Base-by-base conservation (phyloP, 495 filamentous ascomycete species). In the Evernia prunastri region DNA sequence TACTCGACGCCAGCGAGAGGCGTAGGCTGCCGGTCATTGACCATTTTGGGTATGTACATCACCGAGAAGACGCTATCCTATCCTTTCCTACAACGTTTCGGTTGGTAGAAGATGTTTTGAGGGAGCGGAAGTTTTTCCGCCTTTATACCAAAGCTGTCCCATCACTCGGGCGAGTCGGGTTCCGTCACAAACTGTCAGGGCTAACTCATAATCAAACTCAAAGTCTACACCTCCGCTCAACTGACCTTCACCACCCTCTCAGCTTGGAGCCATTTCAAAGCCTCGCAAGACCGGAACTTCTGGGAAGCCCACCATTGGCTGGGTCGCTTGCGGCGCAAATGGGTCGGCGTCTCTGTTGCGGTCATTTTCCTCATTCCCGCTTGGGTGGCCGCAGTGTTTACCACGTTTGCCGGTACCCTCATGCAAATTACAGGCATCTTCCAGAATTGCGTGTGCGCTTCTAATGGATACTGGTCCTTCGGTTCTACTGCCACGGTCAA, bases 1-100 rank as follows among this genome's bases (percentile, higher is more conserved):
- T 79, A 73, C 37, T 67, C 68, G 39, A 81, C 77, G 36, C 78
- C 75, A 23, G 67, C 72, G 25, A 59, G 70, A n/a, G 80, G 78
- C 12, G 61, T 79, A 1, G 72, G 73, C 4, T 82, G 80, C 37
- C 70, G 79, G 9, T 72, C 68, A 17, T 56, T 81, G 20, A 79
- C 73, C 10, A 75, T 78, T 39, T 58, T 78, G 1, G 29, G 51
- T 54, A 54, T 35, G 47, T 51, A 51, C 3, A 51, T 17, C 25
- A 4, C 47, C 8, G 25, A 51, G 47, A 27, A 29, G 27, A 20
- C 51, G 13, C 29, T 10, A 8, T 20, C 25, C 29, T 10, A 8
- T 20, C 15, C 8, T 20, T 23, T 33, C 17, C 4, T 17, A 29
- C 4, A 10, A 29, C 12, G 25, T 29, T 51, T 29, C 25, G 47